Base-by-base conservation (phyloP, 177 flowering plant genomes). In the Telopea speciosissima region DNA sequence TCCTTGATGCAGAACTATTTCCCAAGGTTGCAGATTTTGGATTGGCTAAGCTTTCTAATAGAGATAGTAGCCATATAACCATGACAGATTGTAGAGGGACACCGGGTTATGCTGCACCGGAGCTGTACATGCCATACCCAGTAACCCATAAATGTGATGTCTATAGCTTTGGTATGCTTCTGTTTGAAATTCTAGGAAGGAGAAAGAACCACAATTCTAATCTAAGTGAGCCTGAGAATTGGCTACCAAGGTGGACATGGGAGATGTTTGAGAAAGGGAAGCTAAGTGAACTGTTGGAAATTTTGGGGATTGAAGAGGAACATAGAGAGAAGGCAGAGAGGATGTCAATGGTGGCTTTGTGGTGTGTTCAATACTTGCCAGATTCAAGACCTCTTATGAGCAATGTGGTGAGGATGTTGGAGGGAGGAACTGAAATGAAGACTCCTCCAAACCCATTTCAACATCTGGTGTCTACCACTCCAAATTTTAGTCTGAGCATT, bases 71-170 rank as follows among this genome's bases (percentile, higher is more conserved):
- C 62, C 62, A 59, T 59, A 24, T 59, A 12, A 59, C 62, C 24
- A 59, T 59, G 62, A 59, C 62, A 59, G 62, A 24, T 4, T 24
- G 62, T n/a, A 22, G 62, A 11, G 62, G 62, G 11, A 59, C 62
- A n/a, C 62, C 62, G 22, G 62, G 62, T n/a, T 59, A 59, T 59
- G 62, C 62, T 59, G 62, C 62, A 22, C 62, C 62, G 6, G 62
- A 59, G 62, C 62, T 59, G 25, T 59, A 24, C 24, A 21, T 59
- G 62, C 62, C 62, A 8, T 59, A n/a, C 62, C 62, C 62, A 10
- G 23, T 59, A 0, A 59, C 62, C 9, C 62, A 22, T n/a, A 59
- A 23, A 13, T 44, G 49, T 44, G 49, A 44, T 44, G 49, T 44
- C 7, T 44, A 44, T 13, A 44, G 49, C 49, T 44, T 44, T 44